Percentiles rank a stretch among this genome's conserved stretches.
phyloP scores from a whole-genome alignment of 257 asterid species.

The Fraxinus pennsylvanica region DNA sequence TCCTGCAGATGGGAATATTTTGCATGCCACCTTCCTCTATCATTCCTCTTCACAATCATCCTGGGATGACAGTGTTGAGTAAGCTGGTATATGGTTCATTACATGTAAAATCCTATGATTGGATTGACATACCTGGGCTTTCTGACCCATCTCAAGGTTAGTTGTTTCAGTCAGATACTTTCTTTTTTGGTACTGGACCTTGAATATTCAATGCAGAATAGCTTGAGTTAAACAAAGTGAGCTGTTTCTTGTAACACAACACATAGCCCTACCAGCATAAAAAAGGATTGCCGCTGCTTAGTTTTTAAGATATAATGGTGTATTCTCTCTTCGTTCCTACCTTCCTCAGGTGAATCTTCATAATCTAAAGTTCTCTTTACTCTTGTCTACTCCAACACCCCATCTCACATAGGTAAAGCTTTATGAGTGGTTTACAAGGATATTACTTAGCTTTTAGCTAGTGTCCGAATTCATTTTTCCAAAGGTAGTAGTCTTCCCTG shows the following conservation, averaged over 20 bases:
- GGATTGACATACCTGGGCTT: constrained; percentile 76
- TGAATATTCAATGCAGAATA: constrained; percentile 7
- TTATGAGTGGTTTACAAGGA: background rate
- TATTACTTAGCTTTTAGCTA: background rate
- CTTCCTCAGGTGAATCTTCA: background rate
- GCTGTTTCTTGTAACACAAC: background rate
- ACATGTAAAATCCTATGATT: constrained; percentile 86
- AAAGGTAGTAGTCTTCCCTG: background rate
- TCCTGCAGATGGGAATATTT: constrained; percentile 92
- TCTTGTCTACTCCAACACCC: background rate
- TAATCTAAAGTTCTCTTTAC: background rate
- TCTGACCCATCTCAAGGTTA: constrained; percentile 75
- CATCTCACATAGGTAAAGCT: background rate
- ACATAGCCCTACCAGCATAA: background rate
- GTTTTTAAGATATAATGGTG: background rate
- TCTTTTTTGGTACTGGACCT: constrained; percentile 21
- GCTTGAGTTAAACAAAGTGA: constrained; percentile 8
- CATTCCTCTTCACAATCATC: constrained; percentile 98
- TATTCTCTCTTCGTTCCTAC: constrained; percentile 11
- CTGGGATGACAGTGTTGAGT: constrained; percentile 99
- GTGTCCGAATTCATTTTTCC: background rate
- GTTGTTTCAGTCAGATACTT: constrained; percentile 23
- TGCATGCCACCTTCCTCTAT: constrained; percentile 93
- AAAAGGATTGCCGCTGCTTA: background rate
- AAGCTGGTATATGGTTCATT: constrained; percentile 91